Conservation (phyloP, 208 protist genomes). For the Trypanosoma congolense region DNA sequence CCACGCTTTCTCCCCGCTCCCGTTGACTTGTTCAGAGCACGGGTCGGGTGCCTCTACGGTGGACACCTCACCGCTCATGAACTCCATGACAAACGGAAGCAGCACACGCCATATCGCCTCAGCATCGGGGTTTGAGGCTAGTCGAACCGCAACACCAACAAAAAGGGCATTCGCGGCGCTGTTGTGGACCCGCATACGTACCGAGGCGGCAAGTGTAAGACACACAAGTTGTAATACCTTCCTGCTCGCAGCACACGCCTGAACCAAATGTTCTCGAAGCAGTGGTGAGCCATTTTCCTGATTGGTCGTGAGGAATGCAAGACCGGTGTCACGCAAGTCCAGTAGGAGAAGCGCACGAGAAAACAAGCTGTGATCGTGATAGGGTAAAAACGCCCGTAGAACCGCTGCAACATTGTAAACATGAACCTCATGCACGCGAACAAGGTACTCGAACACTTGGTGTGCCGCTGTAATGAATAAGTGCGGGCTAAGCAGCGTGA, state of each 20-base stretch:
- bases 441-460: constrained; percentile 84
- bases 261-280: constrained; percentile 61
- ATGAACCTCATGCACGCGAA: constrained; percentile 82
- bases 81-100: constrained; percentile 73
- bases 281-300: constrained; percentile 75
- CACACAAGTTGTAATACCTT: constrained; percentile 69
- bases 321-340: constrained; percentile 81
- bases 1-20: neutral
- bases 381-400: constrained; percentile 73
- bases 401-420: constrained; percentile 72
- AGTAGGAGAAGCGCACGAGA: constrained; percentile 68
- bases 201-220: constrained; percentile 40
- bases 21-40: neutral
- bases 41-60: constrained; percentile 9
- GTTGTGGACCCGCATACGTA: constrained; percentile 48
- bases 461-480: constrained; percentile 80
- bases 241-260: constrained; percentile 69
- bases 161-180: constrained; percentile 79
- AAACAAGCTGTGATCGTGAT: constrained; percentile 86
- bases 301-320: constrained; percentile 75
- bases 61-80: constrained; percentile 32
- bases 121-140: constrained; percentile 47
- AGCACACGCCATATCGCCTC: constrained; percentile 73
- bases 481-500: constrained; percentile 78
- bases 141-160: constrained; percentile 49